phyloP scores from a whole-genome alignment of 2,329 filamentous ascomycete species.

The Venturia aucupariae region DNA sequence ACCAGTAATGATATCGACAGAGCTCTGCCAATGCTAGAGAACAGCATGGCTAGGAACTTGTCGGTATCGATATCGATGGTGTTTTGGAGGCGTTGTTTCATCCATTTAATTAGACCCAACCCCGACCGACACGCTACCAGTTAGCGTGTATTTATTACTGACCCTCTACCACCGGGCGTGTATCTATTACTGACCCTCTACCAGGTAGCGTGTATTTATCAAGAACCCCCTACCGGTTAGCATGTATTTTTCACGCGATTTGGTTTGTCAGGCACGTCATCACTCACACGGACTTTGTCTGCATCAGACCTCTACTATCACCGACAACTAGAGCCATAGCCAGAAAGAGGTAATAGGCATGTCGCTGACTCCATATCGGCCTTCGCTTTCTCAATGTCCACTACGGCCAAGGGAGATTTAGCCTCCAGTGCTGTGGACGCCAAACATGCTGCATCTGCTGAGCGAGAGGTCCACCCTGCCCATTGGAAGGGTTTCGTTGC shows the following conservation, averaged over 20 bases:
- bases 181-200: too few species aligned
- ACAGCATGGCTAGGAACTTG: too few species aligned
- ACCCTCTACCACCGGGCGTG: too few species aligned
- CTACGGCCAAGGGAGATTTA: not conserved
- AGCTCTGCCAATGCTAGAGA: too few species aligned
- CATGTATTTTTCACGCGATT: not conserved
- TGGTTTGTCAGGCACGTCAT: not conserved
- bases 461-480: constrained; percentile 25
- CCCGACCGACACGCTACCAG: too few species aligned
- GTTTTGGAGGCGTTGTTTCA: too few species aligned
- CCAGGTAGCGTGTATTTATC: too few species aligned
- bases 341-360: not conserved
- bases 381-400: constrained; percentile 1
- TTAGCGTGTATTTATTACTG: too few species aligned
- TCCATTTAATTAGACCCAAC: too few species aligned
- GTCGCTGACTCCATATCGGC: not conserved
- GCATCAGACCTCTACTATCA: not conserved
- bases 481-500: constrained; percentile 96
- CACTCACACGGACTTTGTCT: constrained; percentile 1
- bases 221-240: not conserved
- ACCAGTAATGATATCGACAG: too few species aligned
- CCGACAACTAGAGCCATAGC: not conserved
- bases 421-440: not conserved
- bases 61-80: too few species aligned
- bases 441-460: not conserved